These are phyloP conservation scores for Euphorbia lathyris DNA, from an alignment of 345 rosid species.

Conservation along the genomic window DNA sequence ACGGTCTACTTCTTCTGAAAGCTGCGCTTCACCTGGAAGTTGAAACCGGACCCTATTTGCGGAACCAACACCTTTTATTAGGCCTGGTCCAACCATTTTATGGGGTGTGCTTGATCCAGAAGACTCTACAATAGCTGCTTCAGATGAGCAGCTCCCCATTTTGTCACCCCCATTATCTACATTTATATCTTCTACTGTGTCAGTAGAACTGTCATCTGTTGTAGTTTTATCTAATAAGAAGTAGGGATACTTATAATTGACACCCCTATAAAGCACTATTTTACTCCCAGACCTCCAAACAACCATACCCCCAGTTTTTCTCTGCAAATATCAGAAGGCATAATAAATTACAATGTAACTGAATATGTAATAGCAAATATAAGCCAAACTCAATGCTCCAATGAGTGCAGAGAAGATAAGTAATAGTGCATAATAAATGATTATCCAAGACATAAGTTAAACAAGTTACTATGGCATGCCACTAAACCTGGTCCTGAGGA, in stretches of 20 bases:
- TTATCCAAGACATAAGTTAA: not conserved
- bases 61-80: slow-evolving; percentile 68
- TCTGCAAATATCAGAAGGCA: slow-evolving; percentile 39
- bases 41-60: slow-evolving; percentile 75
- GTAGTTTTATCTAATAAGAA: slow-evolving; percentile 43
- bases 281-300: slow-evolving; percentile 95
- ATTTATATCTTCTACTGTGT: slow-evolving; percentile 25
- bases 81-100: slow-evolving; percentile 28
- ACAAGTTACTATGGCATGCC: not conserved
- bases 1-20: slow-evolving; percentile 69
- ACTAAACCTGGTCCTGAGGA: not conserved
- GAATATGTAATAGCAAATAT: not conserved
- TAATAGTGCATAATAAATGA: not conserved
- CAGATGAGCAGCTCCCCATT: slow-evolving; percentile 27
- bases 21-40: slow-evolving; percentile 70
- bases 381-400: not conserved
- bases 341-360: not conserved
- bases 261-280: slow-evolving; percentile 77
- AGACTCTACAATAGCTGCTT: slow-evolving; percentile 20
- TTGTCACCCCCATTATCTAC: slow-evolving; percentile 26
- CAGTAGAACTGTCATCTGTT: slow-evolving; percentile 23
- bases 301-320: slow-evolving; percentile 92
- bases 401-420: not conserved
- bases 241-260: slow-evolving; percentile 76
- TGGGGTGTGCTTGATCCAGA: slow-evolving; percentile 21